Percentiles rank a stretch among this genome's conserved stretches.
phyloP scores from a whole-genome alignment of 1,284 basidiomycete genomes.

The Fomitopsis pinicola region DNA sequence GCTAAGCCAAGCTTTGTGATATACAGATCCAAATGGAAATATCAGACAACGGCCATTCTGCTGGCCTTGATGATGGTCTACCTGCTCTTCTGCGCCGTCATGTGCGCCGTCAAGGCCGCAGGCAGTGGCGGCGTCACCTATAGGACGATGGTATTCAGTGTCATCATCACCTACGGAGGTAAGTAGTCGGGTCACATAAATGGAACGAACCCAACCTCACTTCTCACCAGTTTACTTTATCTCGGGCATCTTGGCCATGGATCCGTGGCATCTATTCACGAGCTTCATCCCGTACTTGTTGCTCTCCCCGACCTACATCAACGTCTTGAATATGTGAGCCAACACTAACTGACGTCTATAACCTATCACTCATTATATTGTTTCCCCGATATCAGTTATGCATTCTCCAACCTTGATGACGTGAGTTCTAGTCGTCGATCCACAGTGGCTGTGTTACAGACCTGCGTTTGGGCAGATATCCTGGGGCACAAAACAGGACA shows the following conservation, averaged over 20 bases:
- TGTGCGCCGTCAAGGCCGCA: constrained; percentile 72
- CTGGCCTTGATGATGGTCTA: constrained; percentile 83
- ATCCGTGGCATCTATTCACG: constrained; percentile 92
- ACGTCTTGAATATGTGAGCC: constrained; percentile 77
- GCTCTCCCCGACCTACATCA: constrained; percentile 85
- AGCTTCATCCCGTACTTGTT: constrained; percentile 89
- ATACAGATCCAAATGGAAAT: constrained; percentile 77
- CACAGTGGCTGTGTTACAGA: constrained; percentile 3
- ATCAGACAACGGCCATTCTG: constrained; percentile 73
- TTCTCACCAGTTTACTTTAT: constrained; percentile 57
- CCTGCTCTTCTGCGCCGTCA: constrained; percentile 70
- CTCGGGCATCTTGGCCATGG: constrained; percentile 83
- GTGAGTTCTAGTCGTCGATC: constrained; percentile 33
- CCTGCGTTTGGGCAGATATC: constrained; percentile 50
- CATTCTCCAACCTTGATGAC: constrained; percentile 80
- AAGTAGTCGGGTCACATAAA: constrained; percentile 17
- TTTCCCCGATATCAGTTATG: constrained; percentile 45
- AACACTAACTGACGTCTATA: not conserved
- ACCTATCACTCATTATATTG: not conserved
- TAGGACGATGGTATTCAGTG: constrained; percentile 78
- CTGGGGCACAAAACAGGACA: constrained; percentile 89
- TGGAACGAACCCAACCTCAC: not conserved
- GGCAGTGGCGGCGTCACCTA: constrained; percentile 62
- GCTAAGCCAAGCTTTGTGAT: too few species aligned
- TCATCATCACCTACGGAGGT: constrained; percentile 85